phyloP scores from a whole-genome alignment of 1,139 yeast genomes.

The Sugiyamaella pinicola region DNA sequence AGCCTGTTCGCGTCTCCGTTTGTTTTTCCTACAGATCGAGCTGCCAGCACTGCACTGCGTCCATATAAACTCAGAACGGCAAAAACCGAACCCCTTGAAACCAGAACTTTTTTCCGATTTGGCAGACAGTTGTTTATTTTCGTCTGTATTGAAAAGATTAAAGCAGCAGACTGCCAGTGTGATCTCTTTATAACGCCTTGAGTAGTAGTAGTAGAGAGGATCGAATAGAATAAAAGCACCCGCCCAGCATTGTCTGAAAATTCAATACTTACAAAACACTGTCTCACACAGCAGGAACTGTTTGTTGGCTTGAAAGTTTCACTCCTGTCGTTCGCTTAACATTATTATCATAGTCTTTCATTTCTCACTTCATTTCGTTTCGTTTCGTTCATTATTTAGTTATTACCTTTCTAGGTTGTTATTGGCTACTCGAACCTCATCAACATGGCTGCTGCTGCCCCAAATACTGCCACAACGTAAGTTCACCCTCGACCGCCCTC shows the following conservation, averaged over 20 bases:
- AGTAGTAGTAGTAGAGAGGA: too few species aligned
- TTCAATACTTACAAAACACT: background rate
- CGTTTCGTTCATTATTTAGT: background rate
- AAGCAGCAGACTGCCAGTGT: too few species aligned
- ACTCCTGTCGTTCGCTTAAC: background rate
- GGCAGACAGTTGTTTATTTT: too few species aligned
- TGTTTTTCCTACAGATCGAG: conserved; percentile 6
- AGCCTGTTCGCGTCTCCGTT: conserved; percentile 10
- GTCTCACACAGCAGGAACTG: background rate
- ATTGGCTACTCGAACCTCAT: background rate
- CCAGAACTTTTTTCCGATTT: conserved; percentile 4
- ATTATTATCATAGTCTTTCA: too few species aligned
- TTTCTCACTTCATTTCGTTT: background rate
- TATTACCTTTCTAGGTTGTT: background rate
- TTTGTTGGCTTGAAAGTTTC: background rate
- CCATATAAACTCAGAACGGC: conserved; percentile 13
- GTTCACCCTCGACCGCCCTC: background rate
- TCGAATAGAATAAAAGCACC: background rate
- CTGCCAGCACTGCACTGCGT: too few species aligned
- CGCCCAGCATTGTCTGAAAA: background rate
- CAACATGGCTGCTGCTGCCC: conserved; percentile 5
- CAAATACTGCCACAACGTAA: conserved; percentile 9
- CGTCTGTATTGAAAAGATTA: too few species aligned
- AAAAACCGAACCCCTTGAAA: conserved; percentile 15
- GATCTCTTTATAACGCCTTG: background rate